phyloP scores from a whole-genome alignment of 345 rosid genomes.

The Microthlaspi erraticum region DNA sequence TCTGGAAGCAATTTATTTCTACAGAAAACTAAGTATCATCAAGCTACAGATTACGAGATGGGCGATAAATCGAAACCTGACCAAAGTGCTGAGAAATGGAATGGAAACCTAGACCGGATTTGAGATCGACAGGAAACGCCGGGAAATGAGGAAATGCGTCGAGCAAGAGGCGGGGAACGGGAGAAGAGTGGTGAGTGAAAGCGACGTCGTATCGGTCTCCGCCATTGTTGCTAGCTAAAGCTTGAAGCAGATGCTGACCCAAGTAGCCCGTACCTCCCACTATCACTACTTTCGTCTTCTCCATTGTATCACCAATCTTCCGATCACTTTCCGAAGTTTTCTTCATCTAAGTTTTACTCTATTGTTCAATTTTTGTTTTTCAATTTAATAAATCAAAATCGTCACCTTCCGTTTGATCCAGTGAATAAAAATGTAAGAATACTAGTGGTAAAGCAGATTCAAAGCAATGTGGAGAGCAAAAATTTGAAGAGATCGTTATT shows the following conservation, averaged over 20 bases:
- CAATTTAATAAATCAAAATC: neutral
- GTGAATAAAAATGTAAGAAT: neutral
- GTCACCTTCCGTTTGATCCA: neutral
- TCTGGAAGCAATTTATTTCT: neutral
- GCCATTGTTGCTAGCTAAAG: conserved; percentile 45
- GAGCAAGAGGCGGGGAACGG: conserved; percentile 56
- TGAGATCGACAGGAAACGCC: conserved; percentile 71
- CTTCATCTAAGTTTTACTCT: neutral
- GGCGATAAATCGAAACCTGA: conserved; percentile 22
- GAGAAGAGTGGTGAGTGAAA: conserved; percentile 65
- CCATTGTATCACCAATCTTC: conserved; percentile 31
- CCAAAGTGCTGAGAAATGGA: conserved; percentile 63
- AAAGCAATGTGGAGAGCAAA: neutral
- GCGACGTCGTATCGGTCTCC: conserved; percentile 56
- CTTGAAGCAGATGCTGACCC: conserved; percentile 85
- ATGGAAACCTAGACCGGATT: conserved; percentile 61
- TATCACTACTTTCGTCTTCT: conserved; percentile 62
- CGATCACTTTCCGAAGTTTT: neutral
- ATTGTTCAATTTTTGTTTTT: no score
- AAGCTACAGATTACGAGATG: neutral
- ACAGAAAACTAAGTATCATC: neutral
- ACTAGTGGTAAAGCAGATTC: neutral
- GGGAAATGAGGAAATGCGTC: conserved; percentile 57
- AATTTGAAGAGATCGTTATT: neutral
- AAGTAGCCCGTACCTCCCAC: conserved; percentile 92